Percentiles rank a stretch among this genome's conserved stretches.
Conservation (phyloP, 805 yeast genomes). For the Debaryomyces maramus region DNA sequence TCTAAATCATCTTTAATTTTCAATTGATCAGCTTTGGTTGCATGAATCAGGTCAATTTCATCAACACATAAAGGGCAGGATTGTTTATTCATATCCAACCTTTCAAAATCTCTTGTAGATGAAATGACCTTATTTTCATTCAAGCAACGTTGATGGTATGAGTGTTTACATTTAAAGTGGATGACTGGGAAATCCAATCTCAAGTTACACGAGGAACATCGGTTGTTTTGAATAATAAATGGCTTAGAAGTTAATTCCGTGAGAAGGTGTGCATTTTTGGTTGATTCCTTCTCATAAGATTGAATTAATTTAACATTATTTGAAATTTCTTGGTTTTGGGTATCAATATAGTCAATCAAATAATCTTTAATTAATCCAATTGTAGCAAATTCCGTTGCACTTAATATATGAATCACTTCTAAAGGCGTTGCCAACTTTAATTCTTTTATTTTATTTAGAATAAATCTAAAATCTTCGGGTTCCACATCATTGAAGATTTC, state of each 20-base stretch:
- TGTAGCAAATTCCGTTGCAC: conserved; percentile 61
- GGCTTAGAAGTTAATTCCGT: conserved; percentile 47
- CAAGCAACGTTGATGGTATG: conserved; percentile 81
- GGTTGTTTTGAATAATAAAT: conserved; percentile 57
- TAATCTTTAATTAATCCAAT: conserved; percentile 73
- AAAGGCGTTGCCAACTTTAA: conserved; percentile 64
- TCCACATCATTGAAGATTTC: conserved; percentile 53
- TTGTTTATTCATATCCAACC: conserved; percentile 9
- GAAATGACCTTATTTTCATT: conserved; percentile 42
- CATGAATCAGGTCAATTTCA: conserved; percentile 66
- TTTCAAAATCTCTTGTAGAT: conserved; percentile 10
- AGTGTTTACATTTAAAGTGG: conserved; percentile 83
- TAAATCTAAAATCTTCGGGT: conserved; percentile 43
- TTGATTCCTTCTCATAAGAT: conserved; percentile 68
- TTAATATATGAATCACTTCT: conserved; percentile 71
- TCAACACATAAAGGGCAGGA: conserved; percentile 75
- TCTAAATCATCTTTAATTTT: conserved; percentile 63
- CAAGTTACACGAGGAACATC: conserved; percentile 65
- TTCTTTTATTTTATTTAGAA: conserved; percentile 55
- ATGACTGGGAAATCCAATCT: conserved; percentile 74
- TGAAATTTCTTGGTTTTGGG: conserved; percentile 62
- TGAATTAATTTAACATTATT: conserved; percentile 65
- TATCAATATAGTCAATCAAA: conserved; percentile 58
- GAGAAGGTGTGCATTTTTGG: conserved; percentile 53
- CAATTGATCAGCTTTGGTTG: conserved; percentile 58